Evolutionary conservation across 2,329 filamentous ascomycete genomes (phyloP).

Genomic region (Fusarium udum): DNA sequence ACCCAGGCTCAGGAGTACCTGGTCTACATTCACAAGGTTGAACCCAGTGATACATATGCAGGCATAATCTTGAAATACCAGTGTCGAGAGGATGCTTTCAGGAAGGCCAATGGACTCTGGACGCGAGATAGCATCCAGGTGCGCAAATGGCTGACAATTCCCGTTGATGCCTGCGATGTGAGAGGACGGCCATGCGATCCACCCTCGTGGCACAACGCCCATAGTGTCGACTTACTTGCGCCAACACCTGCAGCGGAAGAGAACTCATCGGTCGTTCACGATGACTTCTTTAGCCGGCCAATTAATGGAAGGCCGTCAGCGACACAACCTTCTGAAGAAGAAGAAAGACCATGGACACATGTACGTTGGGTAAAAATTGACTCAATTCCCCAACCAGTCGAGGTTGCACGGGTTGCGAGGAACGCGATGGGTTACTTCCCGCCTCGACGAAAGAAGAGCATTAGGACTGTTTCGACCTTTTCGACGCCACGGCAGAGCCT

Average conservation of each 20-base stretch:
- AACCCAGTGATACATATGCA: conserved; percentile 85
- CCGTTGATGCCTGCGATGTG: conserved; percentile 87
- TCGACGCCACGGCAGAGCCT: conserved; percentile 75
- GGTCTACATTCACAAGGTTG: conserved; percentile 90
- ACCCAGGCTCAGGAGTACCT: conserved; percentile 77
- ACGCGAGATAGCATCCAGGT: conserved; percentile 90
- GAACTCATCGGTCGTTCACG: conserved; percentile 43
- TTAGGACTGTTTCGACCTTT: conserved; percentile 69
- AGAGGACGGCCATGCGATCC: conserved; percentile 76
- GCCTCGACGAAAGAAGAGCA: conserved; percentile 86
- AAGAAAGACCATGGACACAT: conserved; percentile 82
- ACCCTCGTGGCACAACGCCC: conserved; percentile 53
- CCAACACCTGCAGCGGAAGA: conserved; percentile 54
- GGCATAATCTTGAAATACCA: conserved; percentile 91
- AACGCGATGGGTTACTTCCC: conserved; percentile 90
- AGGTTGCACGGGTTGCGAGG: conserved; percentile 86
- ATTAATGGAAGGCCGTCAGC: conserved; percentile 47
- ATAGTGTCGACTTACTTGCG: conserved; percentile 61
- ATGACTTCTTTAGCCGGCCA: conserved; percentile 54
- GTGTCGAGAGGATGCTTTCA: conserved; percentile 82
- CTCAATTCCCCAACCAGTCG: conserved; percentile 72
- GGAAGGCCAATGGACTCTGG: conserved; percentile 93
- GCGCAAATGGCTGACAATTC: conserved; percentile 81
- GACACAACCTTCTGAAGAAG: conserved; percentile 47
- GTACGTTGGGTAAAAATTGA: conserved; percentile 90